Percentiles rank a stretch among this genome's conserved stretches.
Evolutionary conservation across 1,139 yeast genomes (phyloP).

Genomic region (Taphrina flavorubra): DNA sequence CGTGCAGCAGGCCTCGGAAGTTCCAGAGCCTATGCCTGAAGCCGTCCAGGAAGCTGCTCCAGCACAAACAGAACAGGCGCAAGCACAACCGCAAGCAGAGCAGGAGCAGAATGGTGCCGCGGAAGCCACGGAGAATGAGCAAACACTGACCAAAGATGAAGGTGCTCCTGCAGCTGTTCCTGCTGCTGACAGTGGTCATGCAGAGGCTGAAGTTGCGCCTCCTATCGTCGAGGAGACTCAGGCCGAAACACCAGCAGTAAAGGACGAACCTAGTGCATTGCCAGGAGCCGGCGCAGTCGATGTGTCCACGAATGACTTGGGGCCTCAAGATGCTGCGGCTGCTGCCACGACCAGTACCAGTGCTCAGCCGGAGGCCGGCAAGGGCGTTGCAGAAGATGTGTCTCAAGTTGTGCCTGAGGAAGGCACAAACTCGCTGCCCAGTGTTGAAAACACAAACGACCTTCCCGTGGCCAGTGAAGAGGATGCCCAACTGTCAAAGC

Average conservation of each 20-base stretch:
- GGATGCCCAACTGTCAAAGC: not conserved
- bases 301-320: not conserved
- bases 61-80: not conserved
- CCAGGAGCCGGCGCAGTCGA: not conserved
- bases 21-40: slow-evolving; percentile 15
- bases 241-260: not conserved
- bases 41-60: not conserved
- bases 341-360: too few relatives aligned
- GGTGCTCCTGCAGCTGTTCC: not conserved
- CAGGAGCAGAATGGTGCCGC: not conserved
- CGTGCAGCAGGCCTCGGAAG: slow-evolving; percentile 2
- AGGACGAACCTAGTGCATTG: slow-evolving; percentile 1
- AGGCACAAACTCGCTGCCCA: slow-evolving; percentile 13
- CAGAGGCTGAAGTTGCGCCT: not conserved
- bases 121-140: not conserved
- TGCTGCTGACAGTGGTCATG: not conserved
- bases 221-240: not conserved
- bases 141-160: not conserved
- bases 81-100: not conserved
- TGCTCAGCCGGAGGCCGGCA: not conserved
- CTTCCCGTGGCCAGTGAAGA: not conserved
- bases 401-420: not conserved
- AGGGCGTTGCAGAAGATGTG: not conserved
- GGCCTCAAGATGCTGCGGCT: not conserved
- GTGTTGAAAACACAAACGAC: slow-evolving; percentile 8